These are phyloP conservation scores for Stachybotrys elegans DNA, from an alignment of 2,329 filamentous ascomycete genomes.

Conservation along the genomic window DNA sequence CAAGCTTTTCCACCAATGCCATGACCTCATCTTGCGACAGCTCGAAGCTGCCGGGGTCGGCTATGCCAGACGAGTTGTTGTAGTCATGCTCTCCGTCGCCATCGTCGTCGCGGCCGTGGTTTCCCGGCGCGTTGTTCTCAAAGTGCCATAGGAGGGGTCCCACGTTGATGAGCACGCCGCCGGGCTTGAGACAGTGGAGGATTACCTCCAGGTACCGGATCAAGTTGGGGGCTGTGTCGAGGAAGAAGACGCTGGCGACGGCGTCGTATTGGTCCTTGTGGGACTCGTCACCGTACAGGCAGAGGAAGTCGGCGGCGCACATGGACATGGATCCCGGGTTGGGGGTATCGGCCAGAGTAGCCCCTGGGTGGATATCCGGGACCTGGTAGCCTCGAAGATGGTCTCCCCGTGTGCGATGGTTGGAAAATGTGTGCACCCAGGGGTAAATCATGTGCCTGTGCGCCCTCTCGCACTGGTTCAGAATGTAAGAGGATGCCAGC, in stretches of 20 bases:
- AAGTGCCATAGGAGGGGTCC: slow-evolving; percentile 96
- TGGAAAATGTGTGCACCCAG: slow-evolving; percentile 84
- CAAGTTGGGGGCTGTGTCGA: slow-evolving; percentile 92
- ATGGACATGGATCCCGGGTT: slow-evolving; percentile 73
- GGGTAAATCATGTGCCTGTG: slow-evolving; percentile 72
- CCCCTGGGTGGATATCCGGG: slow-evolving; percentile 73
- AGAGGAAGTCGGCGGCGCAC: slow-evolving; percentile 88
- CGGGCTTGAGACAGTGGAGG: slow-evolving; percentile 66
- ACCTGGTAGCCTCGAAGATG: slow-evolving; percentile 71
- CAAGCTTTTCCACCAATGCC: slow-evolving; percentile 65
- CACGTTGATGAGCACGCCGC: slow-evolving; percentile 82
- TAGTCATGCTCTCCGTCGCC: slow-evolving; percentile 45
- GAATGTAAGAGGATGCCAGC: slow-evolving; percentile 73
- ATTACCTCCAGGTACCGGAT: slow-evolving; percentile 87
- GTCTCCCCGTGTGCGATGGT: slow-evolving; percentile 66
- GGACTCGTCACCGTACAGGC: slow-evolving; percentile 66
- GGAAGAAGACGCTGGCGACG: slow-evolving; percentile 88
- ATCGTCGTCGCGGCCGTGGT: slow-evolving; percentile 47
- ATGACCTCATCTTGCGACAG: slow-evolving; percentile 85
- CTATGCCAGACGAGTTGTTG: slow-evolving; percentile 61
- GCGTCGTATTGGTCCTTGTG: slow-evolving; percentile 67
- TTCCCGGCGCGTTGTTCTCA: slow-evolving; percentile 64
- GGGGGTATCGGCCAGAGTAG: slow-evolving; percentile 36
- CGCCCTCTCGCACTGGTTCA: slow-evolving; percentile 59
- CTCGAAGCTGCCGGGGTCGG: slow-evolving; percentile 85